Evolutionary conservation across 1,284 basidiomycete species (phyloP), one percentile per base, ranked within the genome.

Genomic region (Trametes pubescens): DNA sequence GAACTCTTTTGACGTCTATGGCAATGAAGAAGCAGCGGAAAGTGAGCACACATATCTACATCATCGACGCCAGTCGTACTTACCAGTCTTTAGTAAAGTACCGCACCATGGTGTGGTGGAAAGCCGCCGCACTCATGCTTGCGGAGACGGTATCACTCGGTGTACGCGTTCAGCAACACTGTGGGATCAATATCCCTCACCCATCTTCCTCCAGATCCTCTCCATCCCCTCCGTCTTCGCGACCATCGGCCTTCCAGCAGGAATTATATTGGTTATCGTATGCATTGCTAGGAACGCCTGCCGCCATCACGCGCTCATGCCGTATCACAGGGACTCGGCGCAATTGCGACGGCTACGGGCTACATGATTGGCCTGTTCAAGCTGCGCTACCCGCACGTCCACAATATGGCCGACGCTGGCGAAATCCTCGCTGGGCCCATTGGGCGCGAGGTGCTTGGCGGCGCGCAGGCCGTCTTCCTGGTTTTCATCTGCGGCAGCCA

Each of bases 391-490:
- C 74, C 75, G 7, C 74, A 76, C 29, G 73, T 76, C 11, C 75
- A 76, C 62, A 76, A 76, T 37, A 76, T 76, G 75, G 75, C 75
- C 26, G 86, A 86, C 65, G 84, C 84, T 18, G 85, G 85, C 0
- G 80, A 80, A 60, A 80, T 87, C 57, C 68, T 87, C 11, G 82
- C 81, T 46, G 85, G 85, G 14, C 82, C 79, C 21, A 66, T 84
- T 38, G 80, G 79, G 21, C 75, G 85, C 48, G 84, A 86, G 64
- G 71, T 86, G 7, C 76, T 86, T 32, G 78, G 80, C 9, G 64
- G 72, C 2, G 84, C 84, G 5, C 85, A 85, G 24, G 75, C 86
- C 43, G 76, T 85, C 40, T 86, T 86, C 69, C 79, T 84, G 47
- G 77, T 85, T 52, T 82, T 75, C 67, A 22, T 74, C 5, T 75